Percentiles rank a stretch among this genome's conserved stretches.
Evolutionary conservation across 768 basidiomycete species (phyloP).

Genomic region (Ramaria rubella): DNA sequence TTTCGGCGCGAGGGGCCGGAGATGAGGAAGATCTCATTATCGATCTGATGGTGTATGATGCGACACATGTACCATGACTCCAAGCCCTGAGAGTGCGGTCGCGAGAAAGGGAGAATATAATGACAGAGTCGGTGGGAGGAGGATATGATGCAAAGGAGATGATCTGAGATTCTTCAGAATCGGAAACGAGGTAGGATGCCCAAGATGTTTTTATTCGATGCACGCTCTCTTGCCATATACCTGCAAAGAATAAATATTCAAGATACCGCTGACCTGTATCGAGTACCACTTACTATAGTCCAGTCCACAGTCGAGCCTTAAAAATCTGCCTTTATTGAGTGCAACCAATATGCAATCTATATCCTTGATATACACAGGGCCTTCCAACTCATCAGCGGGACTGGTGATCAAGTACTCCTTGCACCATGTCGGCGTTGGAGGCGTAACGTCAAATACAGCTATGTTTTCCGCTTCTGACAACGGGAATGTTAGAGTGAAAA

Average conservation of each 20-base stretch:
- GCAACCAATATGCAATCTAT: slow-evolving; percentile 59
- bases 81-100: slow-evolving; percentile 82
- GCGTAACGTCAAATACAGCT: slow-evolving; percentile 7
- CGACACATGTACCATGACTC: slow-evolving; percentile 38
- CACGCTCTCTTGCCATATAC: slow-evolving; percentile 11
- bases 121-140: slow-evolving; percentile 66
- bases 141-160: slow-evolving; percentile 67
- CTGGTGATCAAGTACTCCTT: slow-evolving; percentile 63
- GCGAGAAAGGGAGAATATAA: slow-evolving; percentile 81
- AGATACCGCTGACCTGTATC: not conserved
- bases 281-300: not conserved
- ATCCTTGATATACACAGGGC: slow-evolving; percentile 54
- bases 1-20: slow-evolving; percentile 14
- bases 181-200: slow-evolving; percentile 6
- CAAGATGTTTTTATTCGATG: slow-evolving; percentile 9
- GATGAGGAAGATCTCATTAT: slow-evolving; percentile 7
- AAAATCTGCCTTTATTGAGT: slow-evolving; percentile 52
- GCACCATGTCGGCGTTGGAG: slow-evolving; percentile 33
- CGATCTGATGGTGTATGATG: slow-evolving; percentile 3
- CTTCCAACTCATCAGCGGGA: slow-evolving; percentile 34
- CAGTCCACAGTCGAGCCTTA: slow-evolving; percentile 50
- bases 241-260: not conserved
- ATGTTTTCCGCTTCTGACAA: slow-evolving; percentile 28
- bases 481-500: slow-evolving; percentile 69
- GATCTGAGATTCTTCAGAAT: slow-evolving; percentile 49